phyloP scores from a whole-genome alignment of 164 flowering plant species.

The Piper betle region DNA sequence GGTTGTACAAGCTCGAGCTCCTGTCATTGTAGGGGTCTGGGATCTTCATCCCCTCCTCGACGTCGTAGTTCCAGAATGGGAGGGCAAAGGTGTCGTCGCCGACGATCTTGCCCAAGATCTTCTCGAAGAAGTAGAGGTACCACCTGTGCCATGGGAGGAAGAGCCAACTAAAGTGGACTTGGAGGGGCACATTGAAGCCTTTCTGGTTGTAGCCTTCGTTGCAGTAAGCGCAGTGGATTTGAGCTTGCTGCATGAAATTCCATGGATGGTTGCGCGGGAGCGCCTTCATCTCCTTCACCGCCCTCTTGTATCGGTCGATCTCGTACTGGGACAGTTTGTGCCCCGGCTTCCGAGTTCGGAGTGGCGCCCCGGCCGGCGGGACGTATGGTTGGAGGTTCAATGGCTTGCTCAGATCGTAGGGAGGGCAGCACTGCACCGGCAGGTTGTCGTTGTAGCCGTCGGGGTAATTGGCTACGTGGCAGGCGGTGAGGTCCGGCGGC shows the following conservation, averaged over 20 bases:
- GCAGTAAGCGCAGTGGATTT: constrained; percentile 11
- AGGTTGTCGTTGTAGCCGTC: not conserved
- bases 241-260: constrained; percentile 2
- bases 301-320: constrained; percentile 3
- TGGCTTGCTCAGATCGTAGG: not conserved
- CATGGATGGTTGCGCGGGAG: constrained; percentile 1
- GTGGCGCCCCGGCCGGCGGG: not conserved
- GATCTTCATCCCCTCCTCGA: constrained; percentile 3
- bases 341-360: constrained; percentile 2
- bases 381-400: not conserved
- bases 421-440: constrained; percentile 4
- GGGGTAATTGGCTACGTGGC: constrained; percentile 1
- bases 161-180: constrained; percentile 10
- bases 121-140: constrained; percentile 9
- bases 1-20: constrained; percentile 5
- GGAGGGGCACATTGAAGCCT: constrained; percentile 1
- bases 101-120: constrained; percentile 3
- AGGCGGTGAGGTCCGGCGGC: constrained; percentile 5
- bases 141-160: constrained; percentile 10
- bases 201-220: constrained; percentile 3
- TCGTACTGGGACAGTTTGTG: not conserved
- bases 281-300: constrained; percentile 1
- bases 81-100: constrained; percentile 4
- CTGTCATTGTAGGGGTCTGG: not conserved
- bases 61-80: constrained; percentile 7